phyloP scores from a whole-genome alignment of 169 alveolate species.

The Pseudocohnilembus persalinus region DNA sequence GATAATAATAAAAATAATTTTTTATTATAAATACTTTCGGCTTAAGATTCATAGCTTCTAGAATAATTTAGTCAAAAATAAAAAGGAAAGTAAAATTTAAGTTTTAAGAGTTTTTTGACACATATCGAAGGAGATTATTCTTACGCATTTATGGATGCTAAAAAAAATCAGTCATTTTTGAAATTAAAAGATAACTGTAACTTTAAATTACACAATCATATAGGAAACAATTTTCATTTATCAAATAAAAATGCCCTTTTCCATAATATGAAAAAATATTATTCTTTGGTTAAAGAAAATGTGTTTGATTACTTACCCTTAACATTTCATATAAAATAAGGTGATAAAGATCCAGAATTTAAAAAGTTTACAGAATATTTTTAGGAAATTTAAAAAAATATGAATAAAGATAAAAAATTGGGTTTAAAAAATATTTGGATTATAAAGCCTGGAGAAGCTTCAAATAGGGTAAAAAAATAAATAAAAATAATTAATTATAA shows the following conservation, averaged over 20 bases:
- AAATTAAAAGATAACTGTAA: not conserved
- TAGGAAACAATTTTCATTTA: conserved; percentile 32
- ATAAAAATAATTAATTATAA: no score
- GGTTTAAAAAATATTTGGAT: conserved; percentile 46
- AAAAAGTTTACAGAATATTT: conserved; percentile 31
- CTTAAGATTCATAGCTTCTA: no score
- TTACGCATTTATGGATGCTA: not conserved
- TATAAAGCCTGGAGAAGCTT: conserved; percentile 61
- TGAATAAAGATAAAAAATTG: no score
- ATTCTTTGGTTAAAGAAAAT: conserved; percentile 18
- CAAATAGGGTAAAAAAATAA: conserved; percentile 29
- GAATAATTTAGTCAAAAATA: no score
- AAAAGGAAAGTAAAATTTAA: no score
- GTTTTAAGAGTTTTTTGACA: no score
- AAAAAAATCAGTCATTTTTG: not conserved
- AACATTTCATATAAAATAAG: conserved; percentile 52
- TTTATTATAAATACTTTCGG: no score
- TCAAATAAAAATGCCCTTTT: conserved; percentile 51
- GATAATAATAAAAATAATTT: no score
- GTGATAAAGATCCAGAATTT: conserved; percentile 34
- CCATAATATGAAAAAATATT: conserved; percentile 50
- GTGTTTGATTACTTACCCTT: conserved; percentile 48
- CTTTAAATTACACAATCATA: conserved; percentile 11
- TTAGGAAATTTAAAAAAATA: conserved; percentile 4
- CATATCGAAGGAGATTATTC: not conserved